Percentiles rank a stretch among this genome's conserved stretches.
phyloP scores from a whole-genome alignment of 176 grass and related monocot species.

The Zoysia japonica region DNA sequence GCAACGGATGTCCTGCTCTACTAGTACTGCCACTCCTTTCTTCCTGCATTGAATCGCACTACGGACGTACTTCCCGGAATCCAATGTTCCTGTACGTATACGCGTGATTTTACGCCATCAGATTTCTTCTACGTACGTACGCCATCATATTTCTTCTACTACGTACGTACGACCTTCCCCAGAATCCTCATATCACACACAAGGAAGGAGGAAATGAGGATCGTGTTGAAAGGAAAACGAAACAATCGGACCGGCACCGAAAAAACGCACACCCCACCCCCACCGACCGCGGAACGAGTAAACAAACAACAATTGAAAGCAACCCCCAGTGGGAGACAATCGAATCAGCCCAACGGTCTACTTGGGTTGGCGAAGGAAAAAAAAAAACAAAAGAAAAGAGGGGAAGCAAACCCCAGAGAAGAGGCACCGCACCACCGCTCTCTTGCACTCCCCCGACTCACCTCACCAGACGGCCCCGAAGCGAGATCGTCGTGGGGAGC shows the following conservation, averaged over 20 bases:
- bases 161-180: not conserved
- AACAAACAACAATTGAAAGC: conserved; percentile 35
- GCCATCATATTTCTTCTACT: not conserved
- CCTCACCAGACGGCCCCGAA: conserved; percentile 13
- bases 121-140: not conserved
- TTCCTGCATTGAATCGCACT: not conserved
- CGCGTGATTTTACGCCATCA: no score
- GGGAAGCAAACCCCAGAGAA: not conserved
- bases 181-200: no score
- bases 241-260: not conserved
- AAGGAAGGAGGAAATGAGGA: no score
- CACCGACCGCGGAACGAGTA: not conserved
- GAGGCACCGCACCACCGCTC: conserved; percentile 19
- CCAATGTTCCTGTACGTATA: conserved; percentile 21
- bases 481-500: conserved; percentile 44
- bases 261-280: conserved; percentile 1
- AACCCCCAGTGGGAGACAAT: not conserved
- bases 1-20: not conserved
- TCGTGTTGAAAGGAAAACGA: not conserved
- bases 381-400: not conserved
- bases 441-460: conserved; percentile 25
- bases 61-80: not conserved
- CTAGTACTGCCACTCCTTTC: no score
- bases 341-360: conserved; percentile 54
- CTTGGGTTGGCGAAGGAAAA: not conserved